Evolutionary conservation across 139 green algal genomes (phyloP), one percentile per base, ranked within the genome.

Genomic region (Tetradesmus lagerheimii): DNA sequence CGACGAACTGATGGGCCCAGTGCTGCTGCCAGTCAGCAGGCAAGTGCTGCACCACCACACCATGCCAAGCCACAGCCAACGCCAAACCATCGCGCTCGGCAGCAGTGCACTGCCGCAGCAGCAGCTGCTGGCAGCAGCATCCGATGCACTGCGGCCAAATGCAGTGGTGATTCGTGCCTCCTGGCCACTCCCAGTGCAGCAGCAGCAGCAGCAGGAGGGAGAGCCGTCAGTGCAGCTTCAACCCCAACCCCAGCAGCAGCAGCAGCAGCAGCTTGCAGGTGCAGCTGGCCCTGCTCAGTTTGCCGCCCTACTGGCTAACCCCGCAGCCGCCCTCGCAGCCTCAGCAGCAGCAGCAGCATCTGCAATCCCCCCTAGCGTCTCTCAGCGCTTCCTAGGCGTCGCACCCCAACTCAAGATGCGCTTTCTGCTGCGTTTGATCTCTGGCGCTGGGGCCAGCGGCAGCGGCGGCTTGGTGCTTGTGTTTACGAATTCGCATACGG

Each of bases 1-100:
- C 1, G 98, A 99, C 90, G 93, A 95, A 57, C 97, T 99, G 85
- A 92, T 99, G 92, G 97, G 34, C 2, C 80, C 41, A 16, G 20
- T 37, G 12, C 35, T 87, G 76, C 47, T 76, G 39, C 45, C 74
- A 12, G 11, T 87, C 29, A 77, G 12, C 64, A 23, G 57, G 31
- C 87, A 88, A 80, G 25, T 92, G 16, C 50, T 92, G 62, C 57
- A 88, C 20, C 76, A 92, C 74, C 38, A 15, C 45, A 75, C 43
- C 16, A 64, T 92, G 80, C 47, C 80, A 12, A 20, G 15, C 0
- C 83, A 88, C 15, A 77, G 77, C 2, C 39, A 71, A 47, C 79
- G 85, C 1, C 90, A 92, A 50, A 90, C 67, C 27, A 79, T 92
- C 16, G 83, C 79, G 37, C 35, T 75, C 8, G 85, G 74, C 85